Base-by-base conservation (phyloP, 139 green algal species). In the Ostreobium quekettii region DNA sequence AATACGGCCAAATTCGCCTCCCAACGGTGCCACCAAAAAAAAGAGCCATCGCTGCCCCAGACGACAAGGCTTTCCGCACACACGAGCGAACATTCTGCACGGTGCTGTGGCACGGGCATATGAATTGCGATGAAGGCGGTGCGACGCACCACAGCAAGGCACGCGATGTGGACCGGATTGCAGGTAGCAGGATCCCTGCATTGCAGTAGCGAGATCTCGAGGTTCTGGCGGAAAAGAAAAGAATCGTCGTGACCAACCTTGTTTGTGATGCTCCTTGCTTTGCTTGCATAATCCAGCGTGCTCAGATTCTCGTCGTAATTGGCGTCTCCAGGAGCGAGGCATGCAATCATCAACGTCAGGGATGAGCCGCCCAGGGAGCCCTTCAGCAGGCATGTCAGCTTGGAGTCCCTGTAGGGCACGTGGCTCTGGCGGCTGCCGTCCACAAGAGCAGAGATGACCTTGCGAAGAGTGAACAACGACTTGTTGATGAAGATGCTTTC, bases 401-500 rank as follows among this genome's bases (percentile, higher is more conserved):
- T 84, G 60, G 72, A 82, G 62, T 87, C 79, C 8, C 81, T 65
- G 53, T 79, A 87, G 2, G 81, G 76, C 5, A 82, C 61, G 61
- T 82, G 71, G 3, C 35, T 32, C 2, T n/a, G 26, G 5, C 5
- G 47, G 73, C 48, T 48, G 66, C 78, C 70, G 80, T 77, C 63
- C 81, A 26, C 19, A 56, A 22, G 8, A 56, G 2, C n/a, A 38
- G 70, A 64, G 46, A 74, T 57, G 61, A 75, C 75, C 61, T 86
- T 74, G 0, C 80, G 66, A 19, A 86, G 63, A 0, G 80, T 79
- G 48, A 86, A 79, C 3, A 86, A 74, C 8, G 76, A 83, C 66
- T 86, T 81, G 77, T 86, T 86, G 76, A 86, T 86, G 39, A 70
- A 66, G 2, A 86, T 70, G 29, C 49, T 70, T 74, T 86, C 80